Conservation (phyloP, 2,329 filamentous ascomycete species). For the Clonostachys rhizophaga region DNA sequence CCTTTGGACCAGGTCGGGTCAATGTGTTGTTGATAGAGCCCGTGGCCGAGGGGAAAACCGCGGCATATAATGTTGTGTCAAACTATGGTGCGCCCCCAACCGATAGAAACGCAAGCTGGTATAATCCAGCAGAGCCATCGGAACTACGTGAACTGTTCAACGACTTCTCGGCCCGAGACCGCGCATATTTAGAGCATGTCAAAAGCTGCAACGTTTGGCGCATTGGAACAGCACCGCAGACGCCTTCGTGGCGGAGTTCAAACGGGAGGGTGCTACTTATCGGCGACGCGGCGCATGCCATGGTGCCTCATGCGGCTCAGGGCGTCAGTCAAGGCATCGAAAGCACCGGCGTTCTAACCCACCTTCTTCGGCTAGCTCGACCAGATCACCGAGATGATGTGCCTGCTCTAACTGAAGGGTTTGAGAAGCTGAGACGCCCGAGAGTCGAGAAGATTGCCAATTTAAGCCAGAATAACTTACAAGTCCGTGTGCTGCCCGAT, state of each 20-base stretch:
- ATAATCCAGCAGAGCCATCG: background rate
- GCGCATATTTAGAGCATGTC: background rate
- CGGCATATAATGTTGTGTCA: background rate
- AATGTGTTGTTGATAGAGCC: background rate
- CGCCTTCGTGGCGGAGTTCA: background rate
- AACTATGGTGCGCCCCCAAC: background rate
- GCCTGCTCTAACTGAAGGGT: background rate
- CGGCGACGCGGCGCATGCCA: constrained; percentile 14
- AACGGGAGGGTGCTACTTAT: constrained; percentile 8
- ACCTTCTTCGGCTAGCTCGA: background rate
- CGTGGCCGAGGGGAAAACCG: too few relatives aligned
- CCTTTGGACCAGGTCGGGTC: background rate
- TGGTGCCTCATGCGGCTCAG: constrained; percentile 9
- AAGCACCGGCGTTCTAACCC: constrained; percentile 1
- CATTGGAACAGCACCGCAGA: background rate
- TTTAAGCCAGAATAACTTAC: background rate
- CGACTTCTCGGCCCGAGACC: background rate
- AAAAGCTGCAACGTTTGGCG: background rate
- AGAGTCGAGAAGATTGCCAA: background rate
- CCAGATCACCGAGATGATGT: background rate
- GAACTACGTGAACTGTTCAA: background rate
- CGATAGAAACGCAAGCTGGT: background rate
- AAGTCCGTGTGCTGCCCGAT: background rate
- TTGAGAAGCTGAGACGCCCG: background rate
- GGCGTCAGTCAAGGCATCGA: constrained; percentile 4